These are phyloP conservation scores for Scheffersomyces stambukii DNA, from an alignment of 1,139 yeast species.

Conservation along the genomic window DNA sequence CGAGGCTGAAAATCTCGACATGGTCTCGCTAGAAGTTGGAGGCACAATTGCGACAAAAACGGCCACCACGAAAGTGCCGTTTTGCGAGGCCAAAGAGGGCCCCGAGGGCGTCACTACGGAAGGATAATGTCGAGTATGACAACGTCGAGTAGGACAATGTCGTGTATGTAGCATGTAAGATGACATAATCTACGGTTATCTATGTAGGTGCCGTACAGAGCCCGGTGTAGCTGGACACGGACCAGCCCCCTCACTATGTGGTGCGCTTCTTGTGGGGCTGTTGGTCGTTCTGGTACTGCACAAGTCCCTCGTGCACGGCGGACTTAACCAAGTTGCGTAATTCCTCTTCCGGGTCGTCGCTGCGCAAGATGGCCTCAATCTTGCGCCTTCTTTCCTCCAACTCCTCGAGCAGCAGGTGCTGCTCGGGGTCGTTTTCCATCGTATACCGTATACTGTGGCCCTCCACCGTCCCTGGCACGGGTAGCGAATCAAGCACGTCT, in stretches of 20 bases:
- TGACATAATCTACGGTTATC: no score
- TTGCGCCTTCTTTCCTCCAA: conserved; percentile 54
- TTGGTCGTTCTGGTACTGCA: conserved; percentile 20
- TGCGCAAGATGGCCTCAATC: conserved; percentile 66
- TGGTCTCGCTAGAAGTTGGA: background rate
- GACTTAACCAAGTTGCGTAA: conserved; percentile 63
- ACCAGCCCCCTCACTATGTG: conserved; percentile 10
- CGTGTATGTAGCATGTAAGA: no score
- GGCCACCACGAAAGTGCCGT: no score
- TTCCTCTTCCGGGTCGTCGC: conserved; percentile 77
- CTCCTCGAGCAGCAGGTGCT: conserved; percentile 20
- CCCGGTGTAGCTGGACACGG: no score
- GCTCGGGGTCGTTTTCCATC: conserved; percentile 42
- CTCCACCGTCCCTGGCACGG: conserved; percentile 43
- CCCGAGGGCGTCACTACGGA: no score
- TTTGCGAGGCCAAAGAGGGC: no score
- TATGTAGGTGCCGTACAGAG: no score
- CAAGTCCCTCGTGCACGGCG: conserved; percentile 54
- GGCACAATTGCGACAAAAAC: background rate
- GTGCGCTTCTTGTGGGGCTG: conserved; percentile 22
- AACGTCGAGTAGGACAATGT: no score
- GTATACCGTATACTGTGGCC: conserved; percentile 60
- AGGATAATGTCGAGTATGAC: no score
- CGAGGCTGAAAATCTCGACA: conserved; percentile 2
- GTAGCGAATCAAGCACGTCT: conserved; percentile 25